Evolutionary conservation across 2,329 filamentous ascomycete genomes (phyloP).

Genomic region (Harringtonia aguacate): DNA sequence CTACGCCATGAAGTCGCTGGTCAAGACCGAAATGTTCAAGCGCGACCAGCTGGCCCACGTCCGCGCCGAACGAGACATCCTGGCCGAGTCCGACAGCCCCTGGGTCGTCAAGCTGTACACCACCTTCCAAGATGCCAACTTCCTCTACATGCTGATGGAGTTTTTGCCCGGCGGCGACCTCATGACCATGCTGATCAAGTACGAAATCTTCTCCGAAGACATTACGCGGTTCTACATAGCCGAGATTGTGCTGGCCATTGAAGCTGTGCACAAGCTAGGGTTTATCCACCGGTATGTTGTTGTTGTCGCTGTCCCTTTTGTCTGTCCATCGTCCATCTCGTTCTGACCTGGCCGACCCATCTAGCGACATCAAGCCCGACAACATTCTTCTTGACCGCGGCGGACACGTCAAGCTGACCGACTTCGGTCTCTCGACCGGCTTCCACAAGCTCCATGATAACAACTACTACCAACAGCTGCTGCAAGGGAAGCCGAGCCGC

Average conservation of each 20-base stretch:
- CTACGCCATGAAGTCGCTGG: conserved; percentile 94
- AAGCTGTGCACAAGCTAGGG: conserved; percentile 93
- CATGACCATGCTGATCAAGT: conserved; percentile 99
- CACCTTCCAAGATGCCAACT: conserved; percentile 93
- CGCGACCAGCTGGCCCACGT: conserved; percentile 97
- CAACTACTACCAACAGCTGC: conserved; percentile 93
- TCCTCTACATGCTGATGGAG: conserved; percentile 99
- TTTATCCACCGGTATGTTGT: conserved; percentile 75
- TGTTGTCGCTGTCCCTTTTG: too few species aligned
- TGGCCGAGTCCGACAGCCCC: conserved; percentile 97
- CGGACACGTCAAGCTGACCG: conserved; percentile 95
- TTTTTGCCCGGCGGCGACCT: conserved; percentile 95
- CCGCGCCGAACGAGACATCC: conserved; percentile 91
- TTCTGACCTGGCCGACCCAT: background rate
- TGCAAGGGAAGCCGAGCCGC: conserved; percentile 66
- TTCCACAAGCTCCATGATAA: conserved; percentile 98
- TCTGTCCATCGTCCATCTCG: background rate
- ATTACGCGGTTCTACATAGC: conserved; percentile 99
- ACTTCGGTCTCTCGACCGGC: conserved; percentile 94
- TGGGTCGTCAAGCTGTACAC: conserved; percentile 99
- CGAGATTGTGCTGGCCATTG: conserved; percentile 94
- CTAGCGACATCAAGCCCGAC: conserved; percentile 95
- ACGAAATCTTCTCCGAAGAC: conserved; percentile 98
- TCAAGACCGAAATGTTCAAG: conserved; percentile 99
- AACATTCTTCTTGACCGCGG: conserved; percentile 94